These are phyloP conservation scores for Fusarium aywerte DNA, from an alignment of 2,329 filamentous ascomycete species.

Conservation along the genomic window DNA sequence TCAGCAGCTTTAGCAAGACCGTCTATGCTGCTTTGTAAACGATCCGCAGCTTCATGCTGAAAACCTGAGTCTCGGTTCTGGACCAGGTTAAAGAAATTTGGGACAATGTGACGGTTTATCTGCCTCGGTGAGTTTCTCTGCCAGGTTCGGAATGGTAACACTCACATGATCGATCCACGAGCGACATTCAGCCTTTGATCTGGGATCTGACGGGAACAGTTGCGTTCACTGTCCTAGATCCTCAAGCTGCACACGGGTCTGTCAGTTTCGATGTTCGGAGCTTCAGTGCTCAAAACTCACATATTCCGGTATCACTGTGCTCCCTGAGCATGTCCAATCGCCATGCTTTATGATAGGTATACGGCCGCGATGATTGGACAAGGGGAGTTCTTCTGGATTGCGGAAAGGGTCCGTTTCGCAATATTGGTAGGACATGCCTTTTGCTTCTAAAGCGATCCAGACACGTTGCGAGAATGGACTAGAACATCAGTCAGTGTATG, in stretches of 20 bases:
- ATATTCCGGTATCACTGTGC: constrained; percentile 86
- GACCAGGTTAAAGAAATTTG: constrained; percentile 78
- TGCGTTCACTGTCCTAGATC: constrained; percentile 71
- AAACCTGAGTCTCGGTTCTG: constrained; percentile 70
- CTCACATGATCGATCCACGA: constrained; percentile 83
- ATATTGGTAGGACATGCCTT: constrained; percentile 83
- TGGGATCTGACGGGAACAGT: constrained; percentile 72
- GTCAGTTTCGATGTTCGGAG: background rate
- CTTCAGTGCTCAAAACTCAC: constrained; percentile 56
- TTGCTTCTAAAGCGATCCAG: constrained; percentile 88
- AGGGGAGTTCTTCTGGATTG: constrained; percentile 69
- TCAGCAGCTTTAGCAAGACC: constrained; percentile 60
- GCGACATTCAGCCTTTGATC: constrained; percentile 77
- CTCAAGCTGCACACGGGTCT: constrained; percentile 65
- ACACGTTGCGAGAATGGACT: constrained; percentile 88
- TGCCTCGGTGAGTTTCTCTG: constrained; percentile 46
- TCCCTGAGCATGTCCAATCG: constrained; percentile 85
- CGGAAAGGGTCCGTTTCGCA: constrained; percentile 85
- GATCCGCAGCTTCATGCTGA: constrained; percentile 67
- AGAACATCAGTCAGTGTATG: background rate
- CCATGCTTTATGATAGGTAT: constrained; percentile 82
- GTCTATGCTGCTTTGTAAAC: constrained; percentile 73
- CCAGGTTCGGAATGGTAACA: background rate
- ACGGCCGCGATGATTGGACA: constrained; percentile 79
- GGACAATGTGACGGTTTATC: constrained; percentile 81